Percentiles rank a stretch among this genome's conserved stretches.
Conservation (phyloP, 768 basidiomycete species). For the Austroboletus festivus region DNA sequence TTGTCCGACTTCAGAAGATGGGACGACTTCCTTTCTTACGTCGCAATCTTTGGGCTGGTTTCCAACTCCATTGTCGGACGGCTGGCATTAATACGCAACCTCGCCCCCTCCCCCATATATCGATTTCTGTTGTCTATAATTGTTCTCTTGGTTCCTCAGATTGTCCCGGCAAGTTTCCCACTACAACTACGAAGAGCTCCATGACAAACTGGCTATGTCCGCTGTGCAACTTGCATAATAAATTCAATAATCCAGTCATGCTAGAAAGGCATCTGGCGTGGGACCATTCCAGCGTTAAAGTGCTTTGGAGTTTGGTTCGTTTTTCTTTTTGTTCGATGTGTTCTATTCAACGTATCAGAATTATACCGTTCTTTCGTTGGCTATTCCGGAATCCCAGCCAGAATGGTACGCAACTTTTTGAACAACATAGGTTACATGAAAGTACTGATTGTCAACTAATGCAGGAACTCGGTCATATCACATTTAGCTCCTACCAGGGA, state of each 20-base stretch:
- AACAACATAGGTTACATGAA: background rate
- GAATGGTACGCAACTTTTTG: conserved; percentile 12
- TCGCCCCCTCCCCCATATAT: conserved; percentile 13
- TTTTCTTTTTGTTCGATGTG: background rate
- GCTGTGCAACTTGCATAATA: conserved; percentile 46
- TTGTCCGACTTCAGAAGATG: conserved; percentile 37
- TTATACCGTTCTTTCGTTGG: conserved; percentile 15
- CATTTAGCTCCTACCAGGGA: conserved; percentile 3
- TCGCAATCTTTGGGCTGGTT: conserved; percentile 50
- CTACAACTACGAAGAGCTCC: conserved; percentile 16
- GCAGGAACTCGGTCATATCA: conserved; percentile 2
- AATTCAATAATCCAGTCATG: conserved; percentile 41
- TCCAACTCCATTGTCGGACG: conserved; percentile 40
- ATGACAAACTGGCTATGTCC: conserved; percentile 48
- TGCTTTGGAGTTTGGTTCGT: conserved; percentile 37
- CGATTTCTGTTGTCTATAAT: conserved; percentile 26
- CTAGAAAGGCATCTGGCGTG: conserved; percentile 46
- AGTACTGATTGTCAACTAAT: background rate
- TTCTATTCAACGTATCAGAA: conserved; percentile 10
- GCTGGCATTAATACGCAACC: conserved; percentile 35
- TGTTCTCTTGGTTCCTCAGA: conserved; percentile 8
- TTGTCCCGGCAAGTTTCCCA: conserved; percentile 10
- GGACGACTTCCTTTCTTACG: conserved; percentile 53
- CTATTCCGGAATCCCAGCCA: conserved; percentile 9
- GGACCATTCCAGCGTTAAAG: conserved; percentile 45